Evolutionary conservation across 371 early-diverging fungal genomes (phyloP).

Genomic region (Sporodiniella umbellata): DNA sequence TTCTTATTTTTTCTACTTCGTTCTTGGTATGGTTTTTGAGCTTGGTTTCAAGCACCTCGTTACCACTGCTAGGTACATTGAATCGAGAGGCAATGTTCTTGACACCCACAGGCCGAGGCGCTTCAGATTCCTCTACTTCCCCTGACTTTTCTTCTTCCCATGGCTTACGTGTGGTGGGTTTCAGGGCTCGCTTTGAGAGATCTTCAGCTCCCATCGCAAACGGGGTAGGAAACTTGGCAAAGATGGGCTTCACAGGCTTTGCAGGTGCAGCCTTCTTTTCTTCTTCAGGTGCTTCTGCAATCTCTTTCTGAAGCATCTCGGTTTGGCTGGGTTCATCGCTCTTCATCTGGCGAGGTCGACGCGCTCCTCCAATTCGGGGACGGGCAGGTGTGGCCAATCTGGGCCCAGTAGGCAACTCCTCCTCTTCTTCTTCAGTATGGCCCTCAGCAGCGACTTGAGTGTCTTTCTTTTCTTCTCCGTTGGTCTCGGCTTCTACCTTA

Average conservation of each 20-base stretch:
- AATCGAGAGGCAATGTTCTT: slow-evolving; percentile 53
- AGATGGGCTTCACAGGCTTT: slow-evolving; percentile 63
- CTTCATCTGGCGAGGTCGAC: slow-evolving; percentile 25
- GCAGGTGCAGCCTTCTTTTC: slow-evolving; percentile 31
- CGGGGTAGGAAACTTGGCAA: slow-evolving; percentile 63
- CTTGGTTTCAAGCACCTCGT: slow-evolving; percentile 57
- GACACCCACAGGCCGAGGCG: slow-evolving; percentile 51
- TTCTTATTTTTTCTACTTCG: slow-evolving; percentile 52
- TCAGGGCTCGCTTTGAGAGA: slow-evolving; percentile 34
- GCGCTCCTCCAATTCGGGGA: slow-evolving; percentile 23
- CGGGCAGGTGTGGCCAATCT: slow-evolving; percentile 35
- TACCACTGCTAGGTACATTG: slow-evolving; percentile 38
- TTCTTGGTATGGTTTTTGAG: slow-evolving; percentile 57
- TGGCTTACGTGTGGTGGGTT: slow-evolving; percentile 37
- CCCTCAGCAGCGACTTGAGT: background rate
- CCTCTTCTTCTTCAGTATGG: slow-evolving; percentile 13
- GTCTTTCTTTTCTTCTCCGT: slow-evolving; percentile 4
- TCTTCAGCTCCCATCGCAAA: slow-evolving; percentile 47
- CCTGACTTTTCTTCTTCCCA: slow-evolving; percentile 31
- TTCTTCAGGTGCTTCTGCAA: slow-evolving; percentile 12
- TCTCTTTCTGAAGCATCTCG: slow-evolving; percentile 37
- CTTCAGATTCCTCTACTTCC: slow-evolving; percentile 17
- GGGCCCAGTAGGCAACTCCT: slow-evolving; percentile 37
- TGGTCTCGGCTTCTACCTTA: background rate
- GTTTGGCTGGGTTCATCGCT: slow-evolving; percentile 42